These are phyloP conservation scores for Strobilomyces confusus DNA, from an alignment of 768 basidiomycete genomes.

Conservation along the genomic window DNA sequence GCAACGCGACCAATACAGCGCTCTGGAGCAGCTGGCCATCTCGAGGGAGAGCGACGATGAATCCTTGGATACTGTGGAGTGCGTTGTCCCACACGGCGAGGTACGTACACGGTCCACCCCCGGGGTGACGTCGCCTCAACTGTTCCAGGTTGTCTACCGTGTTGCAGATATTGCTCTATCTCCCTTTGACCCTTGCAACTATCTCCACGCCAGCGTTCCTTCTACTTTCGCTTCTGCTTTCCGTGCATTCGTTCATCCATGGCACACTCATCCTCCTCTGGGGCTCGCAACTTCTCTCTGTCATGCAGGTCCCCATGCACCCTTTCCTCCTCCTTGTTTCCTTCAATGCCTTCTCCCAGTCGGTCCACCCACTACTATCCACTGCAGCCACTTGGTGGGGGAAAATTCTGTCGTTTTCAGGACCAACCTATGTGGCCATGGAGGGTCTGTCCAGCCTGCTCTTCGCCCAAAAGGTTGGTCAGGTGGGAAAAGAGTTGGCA, in stretches of 20 bases:
- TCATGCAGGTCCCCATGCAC: constrained; percentile 84
- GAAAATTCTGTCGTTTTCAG: constrained; percentile 60
- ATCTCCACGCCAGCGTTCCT: constrained; percentile 78
- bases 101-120: constrained; percentile 29
- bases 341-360: constrained; percentile 78
- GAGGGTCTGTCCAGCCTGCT: constrained; percentile 83
- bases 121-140: not conserved
- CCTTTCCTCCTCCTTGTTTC: constrained; percentile 81
- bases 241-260: constrained; percentile 75
- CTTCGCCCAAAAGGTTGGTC: constrained; percentile 77
- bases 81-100: constrained; percentile 62
- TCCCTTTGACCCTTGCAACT: constrained; percentile 81
- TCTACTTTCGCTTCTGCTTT: constrained; percentile 72
- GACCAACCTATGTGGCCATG: constrained; percentile 75
- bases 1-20: not conserved
- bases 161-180: constrained; percentile 76
- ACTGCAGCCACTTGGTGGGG: constrained; percentile 71
- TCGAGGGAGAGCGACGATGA: constrained; percentile 30
- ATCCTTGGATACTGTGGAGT: constrained; percentile 65
- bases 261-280: constrained; percentile 71
- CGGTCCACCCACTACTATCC: constrained; percentile 54
- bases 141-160: constrained; percentile 63
- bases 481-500: constrained; percentile 68
- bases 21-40: not conserved
- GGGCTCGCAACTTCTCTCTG: constrained; percentile 66